Conservation (phyloP, 345 rosid species). For the Noccaea caerulescens region DNA sequence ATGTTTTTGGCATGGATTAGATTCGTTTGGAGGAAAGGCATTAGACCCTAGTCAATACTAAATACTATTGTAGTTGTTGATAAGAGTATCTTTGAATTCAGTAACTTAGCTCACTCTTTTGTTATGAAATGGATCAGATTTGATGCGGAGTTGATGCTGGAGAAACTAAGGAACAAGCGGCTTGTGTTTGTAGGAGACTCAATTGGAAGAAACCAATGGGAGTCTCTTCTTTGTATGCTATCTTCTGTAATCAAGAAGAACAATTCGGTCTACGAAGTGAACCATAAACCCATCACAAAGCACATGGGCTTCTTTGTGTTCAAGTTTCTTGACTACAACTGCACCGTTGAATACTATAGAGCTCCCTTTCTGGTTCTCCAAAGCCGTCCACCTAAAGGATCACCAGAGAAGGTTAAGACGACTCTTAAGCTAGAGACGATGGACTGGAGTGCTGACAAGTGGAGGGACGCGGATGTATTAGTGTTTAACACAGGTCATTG, state of each 20-base stretch:
- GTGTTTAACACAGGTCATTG: constrained; percentile 93
- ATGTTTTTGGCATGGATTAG: neutral
- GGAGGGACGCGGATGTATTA: constrained; percentile 81
- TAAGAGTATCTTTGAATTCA: neutral
- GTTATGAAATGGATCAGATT: constrained; percentile 53
- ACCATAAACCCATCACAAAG: constrained; percentile 84
- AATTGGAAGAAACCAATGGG: constrained; percentile 97
- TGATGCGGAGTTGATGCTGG: constrained; percentile 79
- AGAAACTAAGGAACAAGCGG: constrained; percentile 75
- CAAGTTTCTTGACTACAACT: constrained; percentile 78
- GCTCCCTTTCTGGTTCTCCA: constrained; percentile 85
- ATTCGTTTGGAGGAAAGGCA: neutral
- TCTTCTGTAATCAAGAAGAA: constrained; percentile 67
- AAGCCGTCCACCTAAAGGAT: constrained; percentile 75
- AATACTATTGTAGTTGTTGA: neutral
- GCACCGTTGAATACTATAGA: constrained; percentile 88
- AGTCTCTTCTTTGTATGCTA: constrained; percentile 84
- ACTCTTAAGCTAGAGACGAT: constrained; percentile 80
- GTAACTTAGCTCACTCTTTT: neutral
- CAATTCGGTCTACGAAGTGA: constrained; percentile 76
- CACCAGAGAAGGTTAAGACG: constrained; percentile 56
- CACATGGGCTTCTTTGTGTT: constrained; percentile 84
- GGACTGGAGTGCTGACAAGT: constrained; percentile 77
- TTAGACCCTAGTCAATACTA: neutral
- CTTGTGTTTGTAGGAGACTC: constrained; percentile 92